Evolutionary conservation across 169 alveolate genomes (phyloP).

Genomic region (Cryptosporidium sp.): DNA sequence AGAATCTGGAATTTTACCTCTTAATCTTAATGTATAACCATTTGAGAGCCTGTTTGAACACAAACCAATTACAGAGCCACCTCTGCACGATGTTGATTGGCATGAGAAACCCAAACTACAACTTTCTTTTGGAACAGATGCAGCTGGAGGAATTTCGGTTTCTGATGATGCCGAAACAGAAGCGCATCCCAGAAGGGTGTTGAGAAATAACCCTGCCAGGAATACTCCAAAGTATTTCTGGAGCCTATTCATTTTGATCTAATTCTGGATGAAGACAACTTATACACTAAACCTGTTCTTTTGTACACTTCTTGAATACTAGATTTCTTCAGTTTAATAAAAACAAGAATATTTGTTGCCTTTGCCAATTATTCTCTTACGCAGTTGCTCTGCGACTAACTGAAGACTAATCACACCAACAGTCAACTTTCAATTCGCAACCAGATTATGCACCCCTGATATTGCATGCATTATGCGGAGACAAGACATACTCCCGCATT

Average conservation of each 20-base stretch:
- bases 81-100: slow-evolving; percentile 37
- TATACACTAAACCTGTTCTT: slow-evolving; percentile 4
- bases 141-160: slow-evolving; percentile 12
- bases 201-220: slow-evolving; percentile 4
- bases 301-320: not conserved
- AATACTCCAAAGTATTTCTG: slow-evolving; percentile 22
- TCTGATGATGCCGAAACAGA: not conserved
- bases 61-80: slow-evolving; percentile 63
- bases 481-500: slow-evolving; percentile 51
- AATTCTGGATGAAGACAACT: slow-evolving; percentile 3
- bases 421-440: slow-evolving; percentile 14
- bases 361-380: slow-evolving; percentile 22
- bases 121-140: slow-evolving; percentile 33
- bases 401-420: slow-evolving; percentile 60
- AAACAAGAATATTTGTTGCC: slow-evolving; percentile 33
- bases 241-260: slow-evolving; percentile 25
- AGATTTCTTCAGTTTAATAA: slow-evolving; percentile 19
- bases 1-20: slow-evolving; percentile 49
- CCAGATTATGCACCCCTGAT: slow-evolving; percentile 71
- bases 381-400: slow-evolving; percentile 60
- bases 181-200: not conserved
- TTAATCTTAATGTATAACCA: slow-evolving; percentile 45
- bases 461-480: slow-evolving; percentile 73
- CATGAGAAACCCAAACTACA: slow-evolving; percentile 64
- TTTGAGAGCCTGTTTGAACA: slow-evolving; percentile 15